Conservation (phyloP, 352 stramenopile genomes). For the Phytophthora pini region DNA sequence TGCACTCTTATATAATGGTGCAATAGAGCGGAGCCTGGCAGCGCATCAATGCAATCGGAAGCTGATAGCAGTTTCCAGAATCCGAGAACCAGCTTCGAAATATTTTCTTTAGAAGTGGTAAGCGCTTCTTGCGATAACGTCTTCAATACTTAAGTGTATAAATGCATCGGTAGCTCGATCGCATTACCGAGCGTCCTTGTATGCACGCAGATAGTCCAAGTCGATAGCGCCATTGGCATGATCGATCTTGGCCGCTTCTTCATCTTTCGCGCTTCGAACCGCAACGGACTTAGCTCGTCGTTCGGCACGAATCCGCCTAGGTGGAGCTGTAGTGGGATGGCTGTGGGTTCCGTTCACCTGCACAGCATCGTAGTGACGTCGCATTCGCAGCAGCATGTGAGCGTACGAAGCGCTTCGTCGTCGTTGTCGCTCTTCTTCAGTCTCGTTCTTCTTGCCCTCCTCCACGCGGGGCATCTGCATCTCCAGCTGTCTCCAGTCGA, state of each 20-base stretch:
- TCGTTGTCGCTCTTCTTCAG: conserved; percentile 36
- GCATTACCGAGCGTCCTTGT: conserved; percentile 36
- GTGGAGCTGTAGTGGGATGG: conserved; percentile 24
- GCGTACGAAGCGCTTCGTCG: conserved; percentile 30
- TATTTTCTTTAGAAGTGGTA: too few species aligned
- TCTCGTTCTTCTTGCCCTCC: conserved; percentile 23
- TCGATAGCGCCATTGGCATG: conserved; percentile 18
- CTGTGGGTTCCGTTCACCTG: conserved; percentile 28
- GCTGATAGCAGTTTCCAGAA: background rate
- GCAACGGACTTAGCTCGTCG: conserved; percentile 29
- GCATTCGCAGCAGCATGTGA: conserved; percentile 37
- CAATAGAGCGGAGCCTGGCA: conserved; percentile 5
- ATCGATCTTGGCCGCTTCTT: conserved; percentile 8
- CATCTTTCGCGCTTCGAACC: conserved; percentile 2
- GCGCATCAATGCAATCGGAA: background rate
- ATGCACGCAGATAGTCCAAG: conserved; percentile 34
- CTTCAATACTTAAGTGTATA: conserved; percentile 22
- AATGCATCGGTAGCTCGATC: background rate
- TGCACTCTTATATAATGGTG: background rate
- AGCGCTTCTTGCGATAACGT: conserved; percentile 4
- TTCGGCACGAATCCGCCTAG: conserved; percentile 25
- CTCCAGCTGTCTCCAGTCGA: conserved; percentile 18
- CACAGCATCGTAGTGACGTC: conserved; percentile 33
- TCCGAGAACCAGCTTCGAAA: too few species aligned
- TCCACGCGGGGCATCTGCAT: conserved; percentile 14